Conservation (phyloP, 2,329 filamentous ascomycete genomes). For the Neonectria ditissima region DNA sequence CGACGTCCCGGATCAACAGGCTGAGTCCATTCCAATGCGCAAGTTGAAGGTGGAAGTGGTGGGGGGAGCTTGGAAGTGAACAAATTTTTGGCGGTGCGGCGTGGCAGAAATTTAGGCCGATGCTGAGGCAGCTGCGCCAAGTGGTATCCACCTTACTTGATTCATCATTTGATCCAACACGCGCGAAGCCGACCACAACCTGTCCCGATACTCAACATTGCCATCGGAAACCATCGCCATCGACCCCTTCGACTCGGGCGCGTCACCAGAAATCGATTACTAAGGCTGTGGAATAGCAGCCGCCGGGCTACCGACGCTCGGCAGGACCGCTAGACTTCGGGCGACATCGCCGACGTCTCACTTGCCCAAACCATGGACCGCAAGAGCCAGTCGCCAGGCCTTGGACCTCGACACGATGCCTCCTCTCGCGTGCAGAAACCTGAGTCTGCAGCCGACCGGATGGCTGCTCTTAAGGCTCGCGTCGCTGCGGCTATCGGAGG, state of each 20-base stretch:
- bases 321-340: neutral
- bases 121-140: constrained; percentile 6
- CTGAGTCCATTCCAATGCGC: constrained; percentile 39
- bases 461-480: constrained; percentile 83
- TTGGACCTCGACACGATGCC: constrained; percentile 68
- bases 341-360: neutral
- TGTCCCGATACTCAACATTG: neutral
- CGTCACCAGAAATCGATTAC: neutral
- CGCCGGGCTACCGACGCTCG: neutral
- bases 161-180: constrained; percentile 10
- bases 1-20: constrained; percentile 39
- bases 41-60: constrained; percentile 38
- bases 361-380: constrained; percentile 60
- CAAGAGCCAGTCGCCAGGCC: constrained; percentile 60
- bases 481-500: constrained; percentile 79
- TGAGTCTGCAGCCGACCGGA: constrained; percentile 70
- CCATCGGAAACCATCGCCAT: neutral
- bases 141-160: constrained; percentile 2
- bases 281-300: neutral
- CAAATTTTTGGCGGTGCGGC: constrained; percentile 60
- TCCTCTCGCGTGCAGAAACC: constrained; percentile 66
- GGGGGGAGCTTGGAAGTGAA: constrained; percentile 41
- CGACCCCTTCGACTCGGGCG: neutral
- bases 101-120: constrained; percentile 55
- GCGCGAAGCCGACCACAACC: neutral